Percentiles rank a stretch among this genome's conserved stretches.
phyloP scores from a whole-genome alignment of 805 yeast genomes.

The Debaryomyces tyrocola region DNA sequence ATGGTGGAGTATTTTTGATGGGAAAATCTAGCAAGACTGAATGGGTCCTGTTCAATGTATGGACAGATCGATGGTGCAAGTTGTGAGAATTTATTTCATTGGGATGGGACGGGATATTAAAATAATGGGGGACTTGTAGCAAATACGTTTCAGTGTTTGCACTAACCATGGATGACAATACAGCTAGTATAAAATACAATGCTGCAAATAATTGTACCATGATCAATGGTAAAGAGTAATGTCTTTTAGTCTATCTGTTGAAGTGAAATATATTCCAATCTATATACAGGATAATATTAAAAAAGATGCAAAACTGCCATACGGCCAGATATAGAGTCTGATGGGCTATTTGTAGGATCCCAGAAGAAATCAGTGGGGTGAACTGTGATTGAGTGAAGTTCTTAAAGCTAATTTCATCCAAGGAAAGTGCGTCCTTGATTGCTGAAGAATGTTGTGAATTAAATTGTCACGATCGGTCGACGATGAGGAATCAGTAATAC shows the following conservation, averaged over 20 bases:
- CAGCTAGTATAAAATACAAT: background rate
- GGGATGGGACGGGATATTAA: slow-evolving; percentile 26
- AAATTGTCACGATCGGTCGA: background rate
- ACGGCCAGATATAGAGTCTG: background rate
- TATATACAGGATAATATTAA: background rate
- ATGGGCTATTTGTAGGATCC: background rate
- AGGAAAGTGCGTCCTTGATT: slow-evolving; percentile 1
- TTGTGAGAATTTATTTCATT: background rate
- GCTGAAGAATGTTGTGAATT: slow-evolving; percentile 5
- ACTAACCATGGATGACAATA: background rate
- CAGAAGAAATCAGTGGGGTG: too few relatives aligned
- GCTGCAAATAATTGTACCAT: background rate
- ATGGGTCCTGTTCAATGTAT: slow-evolving; percentile 19
- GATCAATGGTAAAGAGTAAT: background rate
- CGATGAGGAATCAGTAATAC: slow-evolving; percentile 6
- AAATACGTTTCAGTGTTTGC: slow-evolving; percentile 42
- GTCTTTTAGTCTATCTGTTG: too few relatives aligned
- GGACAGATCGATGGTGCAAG: background rate
- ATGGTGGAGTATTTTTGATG: slow-evolving; percentile 14
- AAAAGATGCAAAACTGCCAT: background rate
- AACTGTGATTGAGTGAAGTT: background rate
- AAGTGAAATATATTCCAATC: background rate
- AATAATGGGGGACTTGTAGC: slow-evolving; percentile 34
- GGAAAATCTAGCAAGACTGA: slow-evolving; percentile 24
- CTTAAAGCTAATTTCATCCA: slow-evolving; percentile 3